phyloP scores from a whole-genome alignment of 108 stramenopile species.

The Schizochytrium sp. region DNA sequence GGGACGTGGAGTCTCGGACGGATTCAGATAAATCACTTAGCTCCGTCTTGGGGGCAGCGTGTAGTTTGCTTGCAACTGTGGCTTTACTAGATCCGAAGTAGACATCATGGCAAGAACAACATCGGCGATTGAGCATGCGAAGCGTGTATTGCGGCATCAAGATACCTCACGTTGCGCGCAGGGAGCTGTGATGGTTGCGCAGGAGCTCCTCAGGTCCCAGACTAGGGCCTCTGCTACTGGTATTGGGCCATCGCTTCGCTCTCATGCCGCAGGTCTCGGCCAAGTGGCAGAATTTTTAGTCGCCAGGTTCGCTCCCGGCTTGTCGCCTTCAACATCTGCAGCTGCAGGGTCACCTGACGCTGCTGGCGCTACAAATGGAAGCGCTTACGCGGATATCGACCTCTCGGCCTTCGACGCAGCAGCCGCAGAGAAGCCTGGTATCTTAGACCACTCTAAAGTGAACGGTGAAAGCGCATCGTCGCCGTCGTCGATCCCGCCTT shows the following conservation, averaged over 20 bases:
- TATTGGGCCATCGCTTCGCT: slow-evolving; percentile 1
- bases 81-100: too few species aligned
- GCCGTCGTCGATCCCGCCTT: too few species aligned
- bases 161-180: slow-evolving; percentile 28
- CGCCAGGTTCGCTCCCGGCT: neutral
- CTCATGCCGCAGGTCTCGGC: slow-evolving; percentile 13
- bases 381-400: neutral
- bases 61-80: too few species aligned
- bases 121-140: too few species aligned
- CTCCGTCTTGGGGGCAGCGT: too few species aligned
- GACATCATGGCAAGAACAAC: too few species aligned
- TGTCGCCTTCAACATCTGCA: neutral
- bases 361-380: neutral
- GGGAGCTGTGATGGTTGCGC: slow-evolving; percentile 49
- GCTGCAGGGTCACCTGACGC: neutral
- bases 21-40: too few species aligned
- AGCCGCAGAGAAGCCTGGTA: too few species aligned
- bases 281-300: neutral
- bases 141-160: neutral
- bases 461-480: too few species aligned
- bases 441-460: too few species aligned
- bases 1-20: too few species aligned
- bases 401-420: neutral
- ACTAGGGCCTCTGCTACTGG: neutral
- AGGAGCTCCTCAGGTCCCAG: slow-evolving; percentile 16